A percentile compares a stretch with the other conserved stretches of the same genome.
Evolutionary conservation across 2,329 filamentous ascomycete species (phyloP).

Genomic region (Ophiostoma novo-ulmi): DNA sequence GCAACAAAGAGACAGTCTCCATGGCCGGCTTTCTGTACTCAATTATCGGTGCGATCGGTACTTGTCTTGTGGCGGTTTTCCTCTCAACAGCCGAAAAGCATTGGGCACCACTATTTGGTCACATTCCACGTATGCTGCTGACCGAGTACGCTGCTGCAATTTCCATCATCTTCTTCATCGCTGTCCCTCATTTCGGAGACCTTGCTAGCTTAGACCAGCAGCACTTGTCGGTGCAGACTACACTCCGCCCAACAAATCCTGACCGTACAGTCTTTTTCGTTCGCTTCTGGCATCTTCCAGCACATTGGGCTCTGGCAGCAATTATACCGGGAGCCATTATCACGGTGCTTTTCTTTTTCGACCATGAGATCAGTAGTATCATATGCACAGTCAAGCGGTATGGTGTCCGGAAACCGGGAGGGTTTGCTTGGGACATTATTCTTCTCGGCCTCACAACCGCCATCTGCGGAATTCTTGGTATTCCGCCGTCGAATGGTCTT

Average conservation of each 20-base stretch:
- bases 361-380: constrained; percentile 20
- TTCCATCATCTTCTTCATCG: constrained; percentile 22
- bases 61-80: constrained; percentile 17
- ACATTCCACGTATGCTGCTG: constrained; percentile 18
- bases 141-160: constrained; percentile 21
- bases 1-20: constrained; percentile 17
- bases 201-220: constrained; percentile 18
- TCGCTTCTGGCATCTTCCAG: constrained; percentile 21
- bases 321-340: constrained; percentile 19
- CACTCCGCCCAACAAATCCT: constrained; percentile 16
- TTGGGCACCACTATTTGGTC: constrained; percentile 20
- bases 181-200: constrained; percentile 17
- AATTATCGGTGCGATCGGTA: constrained; percentile 19
- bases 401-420: constrained; percentile 17
- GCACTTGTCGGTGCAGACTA: constrained; percentile 17
- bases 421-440: constrained; percentile 21
- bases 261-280: constrained; percentile 18
- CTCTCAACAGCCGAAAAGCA: constrained; percentile 19
- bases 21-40: constrained; percentile 20
- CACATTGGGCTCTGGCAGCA: constrained; percentile 16
- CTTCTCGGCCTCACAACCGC: constrained; percentile 20
- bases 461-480: constrained; percentile 38
- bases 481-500: constrained; percentile 61
- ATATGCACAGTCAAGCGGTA: constrained; percentile 20
- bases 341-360: constrained; percentile 18